Base-by-base conservation (phyloP, 768 basidiomycete genomes). In the Mrakia blollopis region DNA sequence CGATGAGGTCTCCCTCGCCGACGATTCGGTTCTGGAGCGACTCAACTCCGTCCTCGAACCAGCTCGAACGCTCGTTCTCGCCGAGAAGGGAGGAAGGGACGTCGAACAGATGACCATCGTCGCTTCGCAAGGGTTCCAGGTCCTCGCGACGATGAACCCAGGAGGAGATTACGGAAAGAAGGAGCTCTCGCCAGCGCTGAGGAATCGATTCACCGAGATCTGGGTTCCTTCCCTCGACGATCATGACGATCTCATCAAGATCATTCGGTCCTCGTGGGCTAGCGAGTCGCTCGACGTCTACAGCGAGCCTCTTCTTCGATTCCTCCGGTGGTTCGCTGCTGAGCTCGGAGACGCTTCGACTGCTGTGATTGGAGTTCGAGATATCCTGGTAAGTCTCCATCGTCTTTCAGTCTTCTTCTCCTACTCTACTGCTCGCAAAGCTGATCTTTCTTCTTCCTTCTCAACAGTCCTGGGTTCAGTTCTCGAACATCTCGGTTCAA, bases 141-240 rank as follows among this genome's bases (percentile, higher is more conserved):
- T 99, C 52, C 86, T 98, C 0, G 94, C 97, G 3, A 98, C 97
- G 3, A 99, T 99, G 97, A 99, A 99, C 82, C 97, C 97, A 0
- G 97, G 97, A 28, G 97, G 97, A 21, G 97, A 99, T 81, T 98
- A 95, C 80, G 97, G 97, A 32, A 99, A 99, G 86, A 99, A 98
- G 82, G 97, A 99, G 82, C 86, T 99, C 2, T 98, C 97, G 1
- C 96, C 95, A 44, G 97, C 97, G 0, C 86, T 99, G 54, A 89
- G 97, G 28, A 99, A 98, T 84, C 89, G 97, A 7, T 99, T 99
- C 85, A 99, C 97, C 5, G 97, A 99, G 83, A 96, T 99, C 44
- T 99, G 97, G 96, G 97, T 99, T 0, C 95, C 96, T 4, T 85
- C 89, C 25, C 88, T 98, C 41, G 89, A 92, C 75, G 86, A 89